Conservation (phyloP, 2,329 filamentous ascomycete species). For the Knoxdaviesia capensis region DNA sequence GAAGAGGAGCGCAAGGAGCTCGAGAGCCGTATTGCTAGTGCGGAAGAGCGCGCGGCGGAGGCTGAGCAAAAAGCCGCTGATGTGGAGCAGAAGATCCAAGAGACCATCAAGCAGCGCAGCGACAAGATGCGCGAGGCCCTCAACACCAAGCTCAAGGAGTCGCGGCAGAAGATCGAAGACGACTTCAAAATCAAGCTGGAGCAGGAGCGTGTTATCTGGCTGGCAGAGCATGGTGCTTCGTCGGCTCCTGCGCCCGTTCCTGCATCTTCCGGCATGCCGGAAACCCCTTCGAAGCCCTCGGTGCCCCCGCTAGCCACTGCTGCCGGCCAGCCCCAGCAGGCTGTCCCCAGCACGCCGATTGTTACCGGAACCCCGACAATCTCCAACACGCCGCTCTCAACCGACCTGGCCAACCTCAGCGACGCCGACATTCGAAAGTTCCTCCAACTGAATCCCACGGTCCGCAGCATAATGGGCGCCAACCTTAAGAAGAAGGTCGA, state of each 20-base stretch:
- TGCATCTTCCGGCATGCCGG: neutral
- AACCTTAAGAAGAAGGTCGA: conserved; percentile 55
- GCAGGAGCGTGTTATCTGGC: conserved; percentile 42
- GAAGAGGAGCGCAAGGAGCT: conserved; percentile 40
- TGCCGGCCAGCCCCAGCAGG: conserved; percentile 15
- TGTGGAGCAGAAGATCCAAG: conserved; percentile 40
- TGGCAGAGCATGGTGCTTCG: conserved; percentile 25
- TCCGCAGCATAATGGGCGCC: conserved; percentile 34
- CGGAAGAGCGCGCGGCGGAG: conserved; percentile 42
- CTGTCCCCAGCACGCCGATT: conserved; percentile 15
- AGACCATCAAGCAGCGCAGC: conserved; percentile 41
- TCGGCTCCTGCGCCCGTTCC: conserved; percentile 7
- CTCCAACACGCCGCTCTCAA: conserved; percentile 25
- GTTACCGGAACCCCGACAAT: conserved; percentile 12
- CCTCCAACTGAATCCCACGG: conserved; percentile 32
- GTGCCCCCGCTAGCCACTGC: conserved; percentile 16
- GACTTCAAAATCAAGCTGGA: conserved; percentile 30
- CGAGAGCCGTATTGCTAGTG: conserved; percentile 38
- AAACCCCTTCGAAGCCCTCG: conserved; percentile 7
- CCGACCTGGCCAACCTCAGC: conserved; percentile 7
- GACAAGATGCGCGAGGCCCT: conserved; percentile 49
- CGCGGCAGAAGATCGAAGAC: conserved; percentile 29
- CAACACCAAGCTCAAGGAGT: conserved; percentile 51
- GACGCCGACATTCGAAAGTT: conserved; percentile 37
- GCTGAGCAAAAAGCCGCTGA: conserved; percentile 43